Base-by-base conservation (phyloP, 225 moss, liverwort and hornwort species). In the Physcomitrellopsis africana region DNA sequence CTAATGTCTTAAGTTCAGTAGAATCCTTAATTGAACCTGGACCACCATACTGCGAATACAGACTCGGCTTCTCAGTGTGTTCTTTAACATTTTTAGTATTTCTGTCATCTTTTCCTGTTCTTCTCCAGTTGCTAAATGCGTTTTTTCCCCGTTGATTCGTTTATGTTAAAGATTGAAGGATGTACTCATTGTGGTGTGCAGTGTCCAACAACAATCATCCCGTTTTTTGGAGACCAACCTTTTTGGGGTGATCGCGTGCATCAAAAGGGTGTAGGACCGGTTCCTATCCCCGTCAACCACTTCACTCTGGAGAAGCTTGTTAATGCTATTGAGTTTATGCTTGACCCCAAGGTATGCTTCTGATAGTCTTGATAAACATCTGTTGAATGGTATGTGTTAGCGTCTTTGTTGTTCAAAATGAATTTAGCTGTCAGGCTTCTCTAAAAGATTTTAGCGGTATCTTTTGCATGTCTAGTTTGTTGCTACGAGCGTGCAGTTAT, bases 171-270 rank as follows among this genome's bases (percentile, higher is more conserved):
- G 48, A 24, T 43, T 41, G 59, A 75, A 45, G 27, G 8, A 37
- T 62, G 20, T 47, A 64, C 18, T 20, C 32, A 51, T 69, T 60
- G 42, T 54, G 65, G 37, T 71, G 17, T 58, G 69, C 89, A 96
- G 93, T 94, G 94, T 77, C 97, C 97, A 51, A 99, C 97, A 45
- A 92, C 97, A 62, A 89, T 99, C 37, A 89, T 99, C 56, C 97
- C 97, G 10, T 99, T 99, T 65, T 99, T 99, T 54, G 97, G 97
- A 45, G 94, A 99, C 77, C 97, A 99, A 69, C 94, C 94, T 13
- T 95, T 99, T 66, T 99, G 97, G 97, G 97, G 94, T 67, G 97
- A 99, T 22, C 94, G 92, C 58, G 92, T 99, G 76, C 90, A 93
- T 73, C 86, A 77, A 52, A 99, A 99, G 85, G 93, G 92, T 32